Percentiles rank a stretch among this genome's conserved stretches.
phyloP scores from a whole-genome alignment of 2,329 filamentous ascomycete genomes.

The Ophiostoma sp. region DNA sequence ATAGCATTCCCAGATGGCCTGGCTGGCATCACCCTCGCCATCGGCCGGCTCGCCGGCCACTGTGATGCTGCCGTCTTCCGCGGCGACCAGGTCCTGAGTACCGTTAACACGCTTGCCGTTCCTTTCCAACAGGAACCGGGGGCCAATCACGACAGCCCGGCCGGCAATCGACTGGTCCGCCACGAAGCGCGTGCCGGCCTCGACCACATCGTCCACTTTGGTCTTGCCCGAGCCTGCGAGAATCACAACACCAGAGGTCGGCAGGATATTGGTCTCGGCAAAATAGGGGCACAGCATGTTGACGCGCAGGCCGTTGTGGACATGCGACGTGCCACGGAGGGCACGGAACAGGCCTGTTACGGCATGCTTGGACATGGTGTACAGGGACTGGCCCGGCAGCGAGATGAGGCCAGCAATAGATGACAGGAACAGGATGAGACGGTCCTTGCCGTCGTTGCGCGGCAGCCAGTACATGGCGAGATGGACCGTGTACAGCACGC shows the following conservation, averaged over 20 bases:
- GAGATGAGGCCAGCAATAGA: slow-evolving; percentile 57
- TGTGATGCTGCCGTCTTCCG: slow-evolving; percentile 21
- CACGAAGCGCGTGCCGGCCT: slow-evolving; percentile 61
- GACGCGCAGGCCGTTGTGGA: slow-evolving; percentile 54
- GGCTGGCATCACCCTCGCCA: slow-evolving; percentile 32
- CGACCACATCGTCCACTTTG: slow-evolving; percentile 58
- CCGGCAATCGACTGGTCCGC: slow-evolving; percentile 59
- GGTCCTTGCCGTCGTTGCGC: slow-evolving; percentile 50
- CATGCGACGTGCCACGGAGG: slow-evolving; percentile 51
- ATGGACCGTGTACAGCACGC: slow-evolving; percentile 64
- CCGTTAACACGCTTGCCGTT: slow-evolving; percentile 26
- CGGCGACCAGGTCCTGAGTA: not conserved
- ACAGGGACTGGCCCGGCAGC: slow-evolving; percentile 49
- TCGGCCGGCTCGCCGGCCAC: slow-evolving; percentile 28
- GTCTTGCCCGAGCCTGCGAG: slow-evolving; percentile 59
- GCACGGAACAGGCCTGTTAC: slow-evolving; percentile 63
- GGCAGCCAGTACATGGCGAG: slow-evolving; percentile 61
- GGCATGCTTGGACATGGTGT: slow-evolving; percentile 63
- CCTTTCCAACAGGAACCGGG: slow-evolving; percentile 50
- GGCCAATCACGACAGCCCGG: slow-evolving; percentile 58
- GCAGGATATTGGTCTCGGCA: slow-evolving; percentile 57
- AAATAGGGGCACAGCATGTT: slow-evolving; percentile 69
- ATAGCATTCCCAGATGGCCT: slow-evolving; percentile 61
- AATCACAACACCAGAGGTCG: slow-evolving; percentile 47
- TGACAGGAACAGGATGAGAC: slow-evolving; percentile 62